Evolutionary conservation across 2,329 filamentous ascomycete species (phyloP), one percentile per base, ranked within the genome.

Genomic region (Penicillium sp.): DNA sequence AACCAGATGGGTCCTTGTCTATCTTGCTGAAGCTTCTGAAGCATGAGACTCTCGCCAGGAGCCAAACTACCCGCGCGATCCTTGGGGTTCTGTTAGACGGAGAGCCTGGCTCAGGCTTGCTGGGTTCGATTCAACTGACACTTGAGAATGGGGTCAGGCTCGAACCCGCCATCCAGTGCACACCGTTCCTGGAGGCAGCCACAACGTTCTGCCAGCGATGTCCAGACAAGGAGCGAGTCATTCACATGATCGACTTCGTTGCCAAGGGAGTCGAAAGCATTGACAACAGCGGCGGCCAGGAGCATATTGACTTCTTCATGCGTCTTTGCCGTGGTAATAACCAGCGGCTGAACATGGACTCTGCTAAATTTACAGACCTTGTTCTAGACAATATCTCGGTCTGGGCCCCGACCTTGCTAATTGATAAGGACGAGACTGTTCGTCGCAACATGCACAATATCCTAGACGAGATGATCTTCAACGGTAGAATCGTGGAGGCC

Each of bases 11-110:
- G 14, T 70, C 73, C 35, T 57, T 77, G 33, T 49, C 70, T 12
- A 38, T 77, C 50, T 69, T 88, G 25, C 84, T 86, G 66, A 90
- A 88, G 67, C 77, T 91, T 26, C 77, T 91, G 28, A 76, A 77
- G 19, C 78, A 88, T 46, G 81, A 87, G 59, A 82, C 87, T 17
- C 46, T 61, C 5, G 38, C 47, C 65, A 85, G 84, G 51, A 70
- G 73, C 0, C 59, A 67, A 1, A 76, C 77, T 2, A 84, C 82
- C 1, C 77, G 81, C 47, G 75, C 73, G 12, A 87, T 91, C 50
- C 68, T 91, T 46, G 72, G 72, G 36, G 75, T 79, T 4, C 76
- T 91, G 35, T 72, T 89, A 40, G 71, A 75, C n/a, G 69, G 81
- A 19, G 80, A 82, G 53, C 70, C 75, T 0, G 63, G 74, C 7